These are phyloP conservation scores for Pyricularia sp. DNA, from an alignment of 2,329 filamentous ascomycete genomes.

Conservation along the genomic window DNA sequence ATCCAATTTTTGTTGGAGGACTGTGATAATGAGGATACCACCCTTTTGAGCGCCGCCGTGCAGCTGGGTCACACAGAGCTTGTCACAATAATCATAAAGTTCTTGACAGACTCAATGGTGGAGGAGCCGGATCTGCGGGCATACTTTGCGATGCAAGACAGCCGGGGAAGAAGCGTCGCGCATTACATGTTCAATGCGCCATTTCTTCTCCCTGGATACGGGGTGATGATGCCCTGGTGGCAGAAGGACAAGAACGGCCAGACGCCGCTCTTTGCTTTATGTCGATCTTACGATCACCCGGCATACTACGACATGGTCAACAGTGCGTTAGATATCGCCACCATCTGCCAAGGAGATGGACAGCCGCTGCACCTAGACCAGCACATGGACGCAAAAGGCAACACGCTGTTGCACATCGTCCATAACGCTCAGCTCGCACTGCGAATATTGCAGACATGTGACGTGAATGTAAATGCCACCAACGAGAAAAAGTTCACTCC, in stretches of 20 bases:
- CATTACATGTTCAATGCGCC: slow-evolving; percentile 95
- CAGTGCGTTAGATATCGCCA: slow-evolving; percentile 62
- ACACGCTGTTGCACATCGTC: slow-evolving; percentile 90
- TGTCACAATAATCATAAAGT: slow-evolving; percentile 62
- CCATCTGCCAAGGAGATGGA: slow-evolving; percentile 60
- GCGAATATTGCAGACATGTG: slow-evolving; percentile 67
- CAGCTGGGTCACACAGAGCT: slow-evolving; percentile 67
- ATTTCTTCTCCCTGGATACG: slow-evolving; percentile 62
- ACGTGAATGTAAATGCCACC: slow-evolving; percentile 88
- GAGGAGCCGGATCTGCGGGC: slow-evolving; percentile 39
- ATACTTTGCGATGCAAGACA: slow-evolving; percentile 69
- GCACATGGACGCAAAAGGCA: slow-evolving; percentile 84
- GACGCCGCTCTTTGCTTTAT: slow-evolving; percentile 92
- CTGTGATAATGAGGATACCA: slow-evolving; percentile 79
- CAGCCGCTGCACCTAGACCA: slow-evolving; percentile 80
- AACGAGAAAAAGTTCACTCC: slow-evolving; percentile 94
- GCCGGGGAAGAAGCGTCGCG: slow-evolving; percentile 76
- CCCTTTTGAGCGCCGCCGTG: slow-evolving; percentile 76
- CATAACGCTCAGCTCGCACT: slow-evolving; percentile 69
- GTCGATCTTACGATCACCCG: slow-evolving; percentile 85
- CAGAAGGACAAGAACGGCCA: slow-evolving; percentile 93
- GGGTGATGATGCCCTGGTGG: slow-evolving; percentile 70
- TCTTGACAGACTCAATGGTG: slow-evolving; percentile 41
- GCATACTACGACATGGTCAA: slow-evolving; percentile 82
- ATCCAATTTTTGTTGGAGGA: slow-evolving; percentile 62